phyloP scores from a whole-genome alignment of 345 rosid species.

The Pugionium dolabratum region DNA sequence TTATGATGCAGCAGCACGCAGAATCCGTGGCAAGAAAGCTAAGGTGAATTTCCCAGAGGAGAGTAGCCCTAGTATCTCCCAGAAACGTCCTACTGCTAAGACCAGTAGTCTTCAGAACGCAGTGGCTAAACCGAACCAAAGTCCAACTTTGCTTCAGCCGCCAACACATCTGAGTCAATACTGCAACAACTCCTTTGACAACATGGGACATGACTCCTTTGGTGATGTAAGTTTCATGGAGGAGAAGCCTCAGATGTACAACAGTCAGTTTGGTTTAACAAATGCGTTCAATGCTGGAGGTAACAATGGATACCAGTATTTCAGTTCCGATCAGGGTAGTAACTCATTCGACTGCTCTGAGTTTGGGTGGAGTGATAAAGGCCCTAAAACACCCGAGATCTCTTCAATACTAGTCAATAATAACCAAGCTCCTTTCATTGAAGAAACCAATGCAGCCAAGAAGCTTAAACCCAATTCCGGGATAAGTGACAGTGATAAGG shows the following conservation, averaged over 20 bases:
- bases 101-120: constrained; percentile 45
- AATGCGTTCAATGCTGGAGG: constrained; percentile 44
- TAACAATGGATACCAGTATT: constrained; percentile 45
- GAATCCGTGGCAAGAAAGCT: constrained; percentile 79
- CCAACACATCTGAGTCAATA: constrained; percentile 34
- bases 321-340: constrained; percentile 92
- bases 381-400: constrained; percentile 75
- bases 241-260: constrained; percentile 61
- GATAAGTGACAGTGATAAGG: constrained; percentile 42
- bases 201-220: constrained; percentile 52
- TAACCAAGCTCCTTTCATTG: constrained; percentile 50
- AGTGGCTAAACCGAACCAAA: constrained; percentile 43
- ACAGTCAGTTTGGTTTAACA: constrained; percentile 52
- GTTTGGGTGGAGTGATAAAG: constrained; percentile 76
- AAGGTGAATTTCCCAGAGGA: constrained; percentile 76
- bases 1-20: constrained; percentile 80
- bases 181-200: constrained; percentile 47
- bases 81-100: constrained; percentile 50
- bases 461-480: constrained; percentile 49
- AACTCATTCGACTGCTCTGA: constrained; percentile 85
- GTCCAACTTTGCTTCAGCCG: constrained; percentile 14
- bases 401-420: constrained; percentile 58
- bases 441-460: constrained; percentile 63
- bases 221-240: constrained; percentile 52
- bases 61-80: constrained; percentile 42